A percentile compares a stretch with the other conserved stretches of the same genome.
These are phyloP conservation scores for Perilla frutescens DNA, from an alignment of 257 asterid species.

Conservation along the genomic window DNA sequence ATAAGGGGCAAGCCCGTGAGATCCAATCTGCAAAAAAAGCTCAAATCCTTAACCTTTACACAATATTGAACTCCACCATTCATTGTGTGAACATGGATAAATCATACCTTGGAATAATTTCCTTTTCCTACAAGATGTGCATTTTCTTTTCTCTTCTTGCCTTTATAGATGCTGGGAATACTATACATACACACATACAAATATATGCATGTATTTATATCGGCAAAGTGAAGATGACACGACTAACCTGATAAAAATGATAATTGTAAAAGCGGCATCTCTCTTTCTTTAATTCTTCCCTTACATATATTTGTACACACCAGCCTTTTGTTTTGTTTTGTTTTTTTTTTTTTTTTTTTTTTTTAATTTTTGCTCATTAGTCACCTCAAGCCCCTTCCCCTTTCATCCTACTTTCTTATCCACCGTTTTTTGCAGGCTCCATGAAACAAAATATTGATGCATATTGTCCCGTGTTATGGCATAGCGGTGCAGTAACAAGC, in stretches of 20 bases:
- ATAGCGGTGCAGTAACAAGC: too few species aligned
- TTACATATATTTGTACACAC: neutral
- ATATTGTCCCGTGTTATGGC: neutral
- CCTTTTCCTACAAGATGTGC: slow-evolving; percentile 31
- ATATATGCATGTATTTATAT: too few species aligned
- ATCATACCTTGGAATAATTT: slow-evolving; percentile 27
- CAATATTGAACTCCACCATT: slow-evolving; percentile 22
- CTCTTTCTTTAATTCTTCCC: slow-evolving; percentile 1
- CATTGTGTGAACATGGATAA: slow-evolving; percentile 40
- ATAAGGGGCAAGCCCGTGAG: slow-evolving; percentile 35
- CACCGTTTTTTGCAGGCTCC: slow-evolving; percentile 10
- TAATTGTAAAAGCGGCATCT: slow-evolving; percentile 33
- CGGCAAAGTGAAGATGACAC: too few species aligned
- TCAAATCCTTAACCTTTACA: slow-evolving; percentile 34
- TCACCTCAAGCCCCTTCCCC: neutral
- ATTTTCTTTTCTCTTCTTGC: slow-evolving; percentile 34
- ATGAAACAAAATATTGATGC: slow-evolving; percentile 17
- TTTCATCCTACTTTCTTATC: slow-evolving; percentile 21
- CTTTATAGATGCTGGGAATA: slow-evolving; percentile 32
- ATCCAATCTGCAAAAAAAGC: slow-evolving; percentile 48
- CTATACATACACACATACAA: neutral
- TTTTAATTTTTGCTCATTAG: slow-evolving; percentile 41
- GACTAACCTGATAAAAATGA: slow-evolving; percentile 12
- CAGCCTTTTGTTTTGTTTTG: too few species aligned
- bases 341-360: too few species aligned